Evolutionary conservation across 768 basidiomycete species (phyloP).

Genomic region (Kwoniella dejecticola): DNA sequence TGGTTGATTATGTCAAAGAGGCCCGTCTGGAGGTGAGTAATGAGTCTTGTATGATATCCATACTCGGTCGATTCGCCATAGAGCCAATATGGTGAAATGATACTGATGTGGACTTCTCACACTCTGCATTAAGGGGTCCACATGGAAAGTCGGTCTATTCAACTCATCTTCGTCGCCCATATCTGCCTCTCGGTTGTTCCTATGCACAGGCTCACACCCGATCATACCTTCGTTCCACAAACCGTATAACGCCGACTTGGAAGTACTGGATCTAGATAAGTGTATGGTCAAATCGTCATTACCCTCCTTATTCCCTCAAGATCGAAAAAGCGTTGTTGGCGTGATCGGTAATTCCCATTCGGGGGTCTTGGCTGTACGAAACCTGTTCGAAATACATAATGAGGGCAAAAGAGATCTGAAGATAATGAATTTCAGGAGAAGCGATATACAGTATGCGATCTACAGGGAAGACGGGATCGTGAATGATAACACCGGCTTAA

Average conservation of each 20-base stretch:
- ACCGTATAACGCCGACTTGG: constrained; percentile 20
- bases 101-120: too few species aligned
- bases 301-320: constrained; percentile 22
- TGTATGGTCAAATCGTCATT: constrained; percentile 24
- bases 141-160: constrained; percentile 16
- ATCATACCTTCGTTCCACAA: constrained; percentile 13
- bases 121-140: constrained; percentile 5
- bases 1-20: constrained; percentile 17
- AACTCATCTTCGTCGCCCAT: neutral
- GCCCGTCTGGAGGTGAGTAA: constrained; percentile 16
- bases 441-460: constrained; percentile 29
- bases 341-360: constrained; percentile 44
- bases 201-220: constrained; percentile 40
- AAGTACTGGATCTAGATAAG: constrained; percentile 31
- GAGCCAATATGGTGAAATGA: too few species aligned
- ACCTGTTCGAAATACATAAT: constrained; percentile 27
- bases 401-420: constrained; percentile 11
- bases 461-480: constrained; percentile 38
- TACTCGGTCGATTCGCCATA: too few species aligned
- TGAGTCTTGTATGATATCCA: neutral
- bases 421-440: constrained; percentile 34
- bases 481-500: constrained; percentile 38
- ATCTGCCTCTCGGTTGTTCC: constrained; percentile 16
- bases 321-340: constrained; percentile 13
- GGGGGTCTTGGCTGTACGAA: constrained; percentile 32